phyloP scores from a whole-genome alignment of 129 eudicot species.

The Ambrosia artemisiifolia region DNA sequence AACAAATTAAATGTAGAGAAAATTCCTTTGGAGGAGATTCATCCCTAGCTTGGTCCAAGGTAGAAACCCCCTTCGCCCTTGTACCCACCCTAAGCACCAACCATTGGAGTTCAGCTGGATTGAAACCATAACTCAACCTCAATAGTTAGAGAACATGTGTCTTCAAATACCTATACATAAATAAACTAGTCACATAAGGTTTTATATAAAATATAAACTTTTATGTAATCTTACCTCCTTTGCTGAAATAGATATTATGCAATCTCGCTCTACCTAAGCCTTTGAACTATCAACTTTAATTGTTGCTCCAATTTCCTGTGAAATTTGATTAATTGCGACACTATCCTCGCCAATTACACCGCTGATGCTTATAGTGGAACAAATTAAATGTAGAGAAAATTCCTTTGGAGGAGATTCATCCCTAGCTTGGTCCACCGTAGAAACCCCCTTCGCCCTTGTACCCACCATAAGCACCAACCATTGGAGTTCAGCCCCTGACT shows the following conservation, averaged over 20 bases:
- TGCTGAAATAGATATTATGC: slow-evolving; percentile 68
- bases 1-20: slow-evolving; percentile 75
- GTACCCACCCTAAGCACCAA: too few species aligned
- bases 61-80: too few species aligned
- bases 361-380: slow-evolving; percentile 86
- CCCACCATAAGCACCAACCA: slow-evolving; percentile 73
- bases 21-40: slow-evolving; percentile 73
- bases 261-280: slow-evolving; percentile 67
- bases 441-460: slow-evolving; percentile 77
- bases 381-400: slow-evolving; percentile 73
- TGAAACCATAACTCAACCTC: slow-evolving; percentile 94
- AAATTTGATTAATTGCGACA: slow-evolving; percentile 77
- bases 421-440: slow-evolving; percentile 63
- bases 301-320: slow-evolving; percentile 81
- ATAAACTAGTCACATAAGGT: neutral
- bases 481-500: slow-evolving; percentile 66
- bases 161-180: slow-evolving; percentile 64
- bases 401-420: slow-evolving; percentile 67
- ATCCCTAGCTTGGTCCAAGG: slow-evolving; percentile 57
- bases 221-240: slow-evolving; percentile 21
- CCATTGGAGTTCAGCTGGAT: too few species aligned
- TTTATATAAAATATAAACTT: slow-evolving; percentile 32
- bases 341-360: slow-evolving; percentile 95
- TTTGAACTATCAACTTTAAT: slow-evolving; percentile 85
- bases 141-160: slow-evolving; percentile 69